Conservation (phyloP, 2,329 filamentous ascomycete genomes). For the Claviceps spartinae region DNA sequence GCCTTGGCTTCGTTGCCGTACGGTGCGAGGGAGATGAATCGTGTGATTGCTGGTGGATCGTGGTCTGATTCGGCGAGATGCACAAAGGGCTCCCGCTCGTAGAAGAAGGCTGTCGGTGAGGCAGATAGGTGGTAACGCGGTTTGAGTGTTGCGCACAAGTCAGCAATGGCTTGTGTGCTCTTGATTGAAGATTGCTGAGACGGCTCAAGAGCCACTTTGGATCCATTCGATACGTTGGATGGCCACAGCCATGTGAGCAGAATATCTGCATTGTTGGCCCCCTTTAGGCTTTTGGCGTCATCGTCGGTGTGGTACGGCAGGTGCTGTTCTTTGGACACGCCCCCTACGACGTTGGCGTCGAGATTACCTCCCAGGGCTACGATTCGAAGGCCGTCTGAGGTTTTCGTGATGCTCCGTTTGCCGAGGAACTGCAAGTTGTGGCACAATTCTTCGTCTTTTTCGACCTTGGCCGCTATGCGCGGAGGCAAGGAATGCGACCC, state of each 20-base stretch:
- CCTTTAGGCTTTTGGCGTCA: constrained; percentile 63
- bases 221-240: constrained; percentile 53
- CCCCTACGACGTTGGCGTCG: constrained; percentile 45
- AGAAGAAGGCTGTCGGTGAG: constrained; percentile 54
- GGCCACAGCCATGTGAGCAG: constrained; percentile 84
- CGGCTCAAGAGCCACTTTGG: constrained; percentile 45
- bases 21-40: constrained; percentile 80
- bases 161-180: constrained; percentile 56
- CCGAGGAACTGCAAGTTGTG: constrained; percentile 85
- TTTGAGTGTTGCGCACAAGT: constrained; percentile 65
- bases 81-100: constrained; percentile 87
- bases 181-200: constrained; percentile 36
- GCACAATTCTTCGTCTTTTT: constrained; percentile 63
- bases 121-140: constrained; percentile 84
- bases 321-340: constrained; percentile 56
- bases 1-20: constrained; percentile 65
- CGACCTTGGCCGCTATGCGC: constrained; percentile 57
- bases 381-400: constrained; percentile 76
- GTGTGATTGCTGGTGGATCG: constrained; percentile 51
- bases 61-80: constrained; percentile 38
- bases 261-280: constrained; percentile 71
- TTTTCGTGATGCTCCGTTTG: constrained; percentile 77
- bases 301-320: constrained; percentile 64
- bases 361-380: constrained; percentile 70
- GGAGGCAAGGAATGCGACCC: constrained; percentile 60